Evolutionary conservation across 441 rosid genomes (phyloP), one percentile per base, ranked within the genome.

Genomic region (Populus tomentosa): DNA sequence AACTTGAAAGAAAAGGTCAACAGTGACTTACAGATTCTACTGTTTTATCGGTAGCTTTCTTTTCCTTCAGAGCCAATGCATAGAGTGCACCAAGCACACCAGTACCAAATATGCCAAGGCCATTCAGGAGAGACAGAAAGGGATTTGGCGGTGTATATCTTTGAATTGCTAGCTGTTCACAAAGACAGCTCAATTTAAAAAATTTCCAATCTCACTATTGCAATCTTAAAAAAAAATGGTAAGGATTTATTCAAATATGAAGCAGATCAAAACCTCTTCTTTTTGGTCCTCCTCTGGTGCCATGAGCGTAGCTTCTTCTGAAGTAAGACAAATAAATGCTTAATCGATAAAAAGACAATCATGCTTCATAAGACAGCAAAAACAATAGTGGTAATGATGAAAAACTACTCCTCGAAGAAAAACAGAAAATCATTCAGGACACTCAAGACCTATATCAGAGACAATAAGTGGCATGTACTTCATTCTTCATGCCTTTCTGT

Each of bases 81-180:
- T 89, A 94, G 61, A 96, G 91, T 69, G 98, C 90, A 82, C 95
- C 98, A 35, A 96, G 97, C 78, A 91, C 87, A 59, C 92, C 94
- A 68, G 88, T 80, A 71, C 94, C 85, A 69, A 96, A 85, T 74
- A 92, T 85, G 71, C 99, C 98, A 40, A 94, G 86, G 77, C 90
- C 92, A 81, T 94, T 94, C 77, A 92, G 82, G 69, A 94, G 85
- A 86, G 92, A 87, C 69, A 90, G 56, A 81, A 94, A 80, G 46
- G 93, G 87, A 80, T 89, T 92, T 24, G 90, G 81, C 8, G 91
- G 75, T n/a, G 85, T 76, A 77, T 69, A 85, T 82, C 70, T 82
- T 74, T 77, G 78, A 67, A 84, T 82, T 77, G 85, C 85, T 80
- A 80, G 87, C 96, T 89, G 89, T 50, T 81, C 82, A 79, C 36